These are phyloP conservation scores for Backusella macrospora DNA, from an alignment of 192 early-diverging fungal genomes.

Conservation along the genomic window DNA sequence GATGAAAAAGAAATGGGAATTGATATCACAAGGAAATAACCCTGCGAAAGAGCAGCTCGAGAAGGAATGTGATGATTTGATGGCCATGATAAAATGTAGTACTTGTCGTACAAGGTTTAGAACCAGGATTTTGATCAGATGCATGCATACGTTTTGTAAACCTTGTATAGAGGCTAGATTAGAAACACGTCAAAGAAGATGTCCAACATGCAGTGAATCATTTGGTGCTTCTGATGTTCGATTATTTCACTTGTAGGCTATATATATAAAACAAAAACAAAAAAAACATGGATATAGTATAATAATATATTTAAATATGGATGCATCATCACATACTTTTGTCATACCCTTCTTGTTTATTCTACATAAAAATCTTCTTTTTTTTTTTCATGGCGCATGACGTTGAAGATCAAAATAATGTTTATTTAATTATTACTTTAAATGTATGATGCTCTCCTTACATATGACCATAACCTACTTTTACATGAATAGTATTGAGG, in stretches of 20 bases:
- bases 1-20: slow-evolving; percentile 65
- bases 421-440: no score
- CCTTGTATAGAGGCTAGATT: slow-evolving; percentile 85
- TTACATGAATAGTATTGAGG: no score
- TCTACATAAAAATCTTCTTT: no score
- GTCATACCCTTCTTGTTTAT: no score
- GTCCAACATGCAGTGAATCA: slow-evolving; percentile 85
- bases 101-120: slow-evolving; percentile 89
- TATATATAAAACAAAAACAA: no score
- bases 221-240: slow-evolving; percentile 84
- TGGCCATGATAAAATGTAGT: slow-evolving; percentile 84
- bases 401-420: no score
- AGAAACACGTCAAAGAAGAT: slow-evolving; percentile 90
- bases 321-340: no score
- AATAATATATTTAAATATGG: no score
- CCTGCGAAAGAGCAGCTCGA: slow-evolving; percentile 63
- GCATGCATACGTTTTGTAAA: slow-evolving; percentile 98
- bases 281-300: no score
- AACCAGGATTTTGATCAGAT: slow-evolving; percentile 76
- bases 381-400: no score
- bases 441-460: no score
- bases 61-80: slow-evolving; percentile 41
- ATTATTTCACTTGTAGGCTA: slow-evolving; percentile 69
- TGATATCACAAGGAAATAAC: slow-evolving; percentile 59
- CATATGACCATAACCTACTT: no score